These are phyloP conservation scores for Hypoxylon subgilvum DNA, from an alignment of 495 filamentous ascomycete genomes.

Conservation along the genomic window DNA sequence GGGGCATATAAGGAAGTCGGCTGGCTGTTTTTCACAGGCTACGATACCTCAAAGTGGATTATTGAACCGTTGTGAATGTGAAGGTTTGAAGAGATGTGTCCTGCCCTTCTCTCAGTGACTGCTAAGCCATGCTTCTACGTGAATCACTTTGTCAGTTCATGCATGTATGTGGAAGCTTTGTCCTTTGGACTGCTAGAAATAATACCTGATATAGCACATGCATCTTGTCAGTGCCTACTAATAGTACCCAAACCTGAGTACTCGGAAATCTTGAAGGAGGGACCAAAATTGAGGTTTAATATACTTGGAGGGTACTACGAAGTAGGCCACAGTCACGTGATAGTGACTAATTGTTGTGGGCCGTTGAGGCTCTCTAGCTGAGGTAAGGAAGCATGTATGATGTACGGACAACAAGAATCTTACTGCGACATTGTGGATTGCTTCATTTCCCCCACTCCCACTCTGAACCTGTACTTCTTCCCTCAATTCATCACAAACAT, in stretches of 20 bases:
- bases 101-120: not conserved
- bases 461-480: too few species aligned
- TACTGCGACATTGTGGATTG: constrained; percentile 42
- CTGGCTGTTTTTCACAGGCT: constrained; percentile 28
- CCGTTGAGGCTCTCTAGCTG: constrained; percentile 40
- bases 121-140: too few species aligned
- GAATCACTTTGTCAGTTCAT: too few species aligned
- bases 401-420: too few species aligned
- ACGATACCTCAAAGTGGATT: constrained; percentile 37
- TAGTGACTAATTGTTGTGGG: constrained; percentile 19
- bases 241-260: too few species aligned
- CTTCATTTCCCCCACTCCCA: constrained; percentile 53
- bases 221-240: too few species aligned
- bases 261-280: too few species aligned
- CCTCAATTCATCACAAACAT: constrained; percentile 70
- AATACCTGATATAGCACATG: too few species aligned
- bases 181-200: too few species aligned
- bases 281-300: too few species aligned
- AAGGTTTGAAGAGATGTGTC: not conserved
- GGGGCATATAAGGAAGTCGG: constrained; percentile 18
- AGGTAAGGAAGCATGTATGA: constrained; percentile 30
- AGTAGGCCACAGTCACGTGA: constrained; percentile 40
- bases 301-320: too few species aligned
- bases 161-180: too few species aligned
- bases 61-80: constrained; percentile 18